Evolutionary conservation across 1,284 basidiomycete genomes (phyloP).

Genomic region (Ustilago nuda): DNA sequence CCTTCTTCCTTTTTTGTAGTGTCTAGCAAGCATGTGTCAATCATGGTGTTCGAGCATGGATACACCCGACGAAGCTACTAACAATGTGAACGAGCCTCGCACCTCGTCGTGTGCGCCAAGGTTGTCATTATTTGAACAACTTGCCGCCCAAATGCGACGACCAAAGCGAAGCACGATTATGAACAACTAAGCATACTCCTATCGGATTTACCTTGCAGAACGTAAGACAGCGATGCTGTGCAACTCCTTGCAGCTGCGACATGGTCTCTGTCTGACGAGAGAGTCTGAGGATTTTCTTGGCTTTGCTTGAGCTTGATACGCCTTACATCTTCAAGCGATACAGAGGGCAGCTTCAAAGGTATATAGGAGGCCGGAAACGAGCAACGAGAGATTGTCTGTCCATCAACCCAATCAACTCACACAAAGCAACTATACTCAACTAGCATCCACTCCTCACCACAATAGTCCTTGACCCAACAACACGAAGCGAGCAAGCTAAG

Average conservation of each 20-base stretch:
- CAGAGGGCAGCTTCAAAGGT: slow-evolving; percentile 1
- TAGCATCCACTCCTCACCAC: not conserved
- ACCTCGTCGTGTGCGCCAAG: too few species aligned
- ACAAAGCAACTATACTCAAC: not conserved
- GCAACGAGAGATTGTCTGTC: not conserved
- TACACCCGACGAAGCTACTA: too few species aligned
- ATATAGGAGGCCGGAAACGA: not conserved
- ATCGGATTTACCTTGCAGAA: not conserved
- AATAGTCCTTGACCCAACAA: not conserved
- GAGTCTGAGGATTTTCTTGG: too few species aligned
- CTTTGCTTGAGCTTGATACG: too few species aligned
- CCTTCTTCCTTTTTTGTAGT: too few species aligned
- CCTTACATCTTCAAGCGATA: not conserved
- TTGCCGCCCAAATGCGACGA: not conserved
- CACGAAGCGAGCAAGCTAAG: not conserved
- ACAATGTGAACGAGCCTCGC: too few species aligned
- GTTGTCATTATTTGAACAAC: not conserved
- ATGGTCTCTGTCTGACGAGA: too few species aligned
- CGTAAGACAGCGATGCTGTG: not conserved
- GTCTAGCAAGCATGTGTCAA: not conserved
- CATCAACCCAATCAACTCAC: not conserved
- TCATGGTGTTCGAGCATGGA: not conserved
- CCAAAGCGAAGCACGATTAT: not conserved
- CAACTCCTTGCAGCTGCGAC: not conserved
- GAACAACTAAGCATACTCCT: not conserved